phyloP scores from a whole-genome alignment of 2,329 filamentous ascomycete species.

The Aciculosporium take region DNA sequence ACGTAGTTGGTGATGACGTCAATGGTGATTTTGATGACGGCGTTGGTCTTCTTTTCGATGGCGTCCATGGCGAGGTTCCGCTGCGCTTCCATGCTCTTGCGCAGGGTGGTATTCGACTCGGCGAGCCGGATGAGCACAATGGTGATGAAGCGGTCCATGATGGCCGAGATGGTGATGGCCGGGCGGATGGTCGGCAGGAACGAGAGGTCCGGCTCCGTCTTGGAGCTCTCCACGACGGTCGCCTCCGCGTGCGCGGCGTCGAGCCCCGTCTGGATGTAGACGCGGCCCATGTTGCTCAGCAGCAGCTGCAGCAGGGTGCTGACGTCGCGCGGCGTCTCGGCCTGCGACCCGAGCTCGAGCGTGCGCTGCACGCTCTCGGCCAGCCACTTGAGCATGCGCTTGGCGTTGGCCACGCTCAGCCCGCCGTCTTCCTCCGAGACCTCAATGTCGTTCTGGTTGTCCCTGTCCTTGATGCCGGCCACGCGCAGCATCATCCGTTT shows the following conservation, averaged over 20 bases:
- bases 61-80: slow-evolving; percentile 57
- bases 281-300: slow-evolving; percentile 74
- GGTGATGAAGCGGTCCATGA: slow-evolving; percentile 85
- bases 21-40: slow-evolving; percentile 40
- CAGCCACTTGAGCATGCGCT: slow-evolving; percentile 95
- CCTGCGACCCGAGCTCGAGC: slow-evolving; percentile 74
- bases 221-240: slow-evolving; percentile 60
- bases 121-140: slow-evolving; percentile 84
- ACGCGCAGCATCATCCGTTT: slow-evolving; percentile 83
- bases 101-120: slow-evolving; percentile 76
- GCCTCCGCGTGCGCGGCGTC: slow-evolving; percentile 62
- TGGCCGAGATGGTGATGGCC: slow-evolving; percentile 75
- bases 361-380: slow-evolving; percentile 87
- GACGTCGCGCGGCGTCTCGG: slow-evolving; percentile 89
- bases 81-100: slow-evolving; percentile 77
- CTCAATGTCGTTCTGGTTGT: slow-evolving; percentile 73
- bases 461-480: slow-evolving; percentile 65
- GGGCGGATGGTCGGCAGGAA: slow-evolving; percentile 69
- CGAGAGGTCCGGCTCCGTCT: slow-evolving; percentile 72
- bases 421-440: slow-evolving; percentile 81
- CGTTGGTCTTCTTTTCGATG: slow-evolving; percentile 72
- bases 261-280: slow-evolving; percentile 54
- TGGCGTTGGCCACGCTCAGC: slow-evolving; percentile 73
- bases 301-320: slow-evolving; percentile 71
- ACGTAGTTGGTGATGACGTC: slow-evolving; percentile 66